These are phyloP conservation scores for Gastrodia elata DNA, from an alignment of 106 monocot genomes.

Conservation along the genomic window DNA sequence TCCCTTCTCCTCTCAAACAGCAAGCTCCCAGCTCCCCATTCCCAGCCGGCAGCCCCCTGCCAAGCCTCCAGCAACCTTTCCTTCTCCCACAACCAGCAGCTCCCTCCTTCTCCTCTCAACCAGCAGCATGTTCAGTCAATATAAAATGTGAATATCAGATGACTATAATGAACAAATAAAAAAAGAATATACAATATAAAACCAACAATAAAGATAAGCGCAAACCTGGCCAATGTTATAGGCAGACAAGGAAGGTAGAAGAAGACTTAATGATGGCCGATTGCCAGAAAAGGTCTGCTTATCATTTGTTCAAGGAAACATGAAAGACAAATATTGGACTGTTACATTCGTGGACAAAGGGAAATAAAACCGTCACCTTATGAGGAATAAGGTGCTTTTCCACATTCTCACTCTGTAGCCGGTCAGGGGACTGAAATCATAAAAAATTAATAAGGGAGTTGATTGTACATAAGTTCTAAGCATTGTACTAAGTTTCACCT, in stretches of 20 bases:
- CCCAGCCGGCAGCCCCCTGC: no score
- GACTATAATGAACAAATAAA: background rate
- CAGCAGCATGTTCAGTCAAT: background rate
- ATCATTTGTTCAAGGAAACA: background rate
- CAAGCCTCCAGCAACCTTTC: no score
- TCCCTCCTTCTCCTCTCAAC: no score
- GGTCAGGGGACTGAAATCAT: conserved; percentile 51
- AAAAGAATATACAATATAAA: background rate
- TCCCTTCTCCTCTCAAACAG: no score
- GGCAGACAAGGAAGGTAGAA: conserved; percentile 66
- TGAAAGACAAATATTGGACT: background rate
- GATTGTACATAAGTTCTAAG: background rate
- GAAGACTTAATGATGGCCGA: conserved; percentile 80
- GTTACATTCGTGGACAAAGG: background rate
- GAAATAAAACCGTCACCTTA: conserved; percentile 45
- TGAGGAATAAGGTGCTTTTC: conserved; percentile 73
- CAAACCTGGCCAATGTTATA: conserved; percentile 89
- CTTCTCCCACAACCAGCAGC: no score
- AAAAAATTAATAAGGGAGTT: background rate
- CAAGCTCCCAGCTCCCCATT: no score
- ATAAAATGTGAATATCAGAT: background rate
- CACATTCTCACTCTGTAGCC: conserved; percentile 58
- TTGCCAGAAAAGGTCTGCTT: conserved; percentile 90
- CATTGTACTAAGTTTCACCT: conserved; percentile 31
- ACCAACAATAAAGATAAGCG: background rate